Evolutionary conservation across 441 rosid genomes (phyloP).

Genomic region (Mallotus japonicus): DNA sequence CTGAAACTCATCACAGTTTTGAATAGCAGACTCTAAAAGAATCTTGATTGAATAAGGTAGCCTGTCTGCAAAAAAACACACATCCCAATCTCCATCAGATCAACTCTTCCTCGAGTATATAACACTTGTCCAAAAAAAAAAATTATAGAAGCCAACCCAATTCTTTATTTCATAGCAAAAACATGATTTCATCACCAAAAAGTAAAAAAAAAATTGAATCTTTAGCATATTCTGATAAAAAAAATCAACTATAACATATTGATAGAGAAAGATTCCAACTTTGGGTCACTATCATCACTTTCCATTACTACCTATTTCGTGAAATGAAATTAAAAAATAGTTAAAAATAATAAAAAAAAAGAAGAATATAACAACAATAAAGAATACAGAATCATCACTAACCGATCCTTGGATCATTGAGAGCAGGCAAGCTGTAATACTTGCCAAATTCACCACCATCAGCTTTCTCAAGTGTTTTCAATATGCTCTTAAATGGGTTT

Average conservation of each 20-base stretch:
- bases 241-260: constrained; percentile 1
- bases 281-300: not conserved
- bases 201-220: not conserved
- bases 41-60: too few species aligned
- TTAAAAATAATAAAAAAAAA: not conserved
- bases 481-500: constrained; percentile 71
- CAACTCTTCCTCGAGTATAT: too few species aligned
- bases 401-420: constrained; percentile 97
- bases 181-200: not conserved
- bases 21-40: too few species aligned
- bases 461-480: constrained; percentile 81
- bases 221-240: not conserved
- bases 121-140: too few species aligned
- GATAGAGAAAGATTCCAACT: not conserved
- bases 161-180: not conserved
- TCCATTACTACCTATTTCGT: constrained; percentile 1
- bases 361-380: not conserved
- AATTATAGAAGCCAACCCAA: not conserved
- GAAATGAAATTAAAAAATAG: not conserved
- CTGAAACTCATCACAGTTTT: too few species aligned
- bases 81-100: too few species aligned
- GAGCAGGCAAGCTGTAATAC: constrained; percentile 85
- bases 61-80: too few species aligned
- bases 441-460: constrained; percentile 93
- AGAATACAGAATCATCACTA: constrained; percentile 15